Evolutionary conservation across 1,284 basidiomycete species (phyloP), one percentile per base, ranked within the genome.

Genomic region (Malassezia sp.): DNA sequence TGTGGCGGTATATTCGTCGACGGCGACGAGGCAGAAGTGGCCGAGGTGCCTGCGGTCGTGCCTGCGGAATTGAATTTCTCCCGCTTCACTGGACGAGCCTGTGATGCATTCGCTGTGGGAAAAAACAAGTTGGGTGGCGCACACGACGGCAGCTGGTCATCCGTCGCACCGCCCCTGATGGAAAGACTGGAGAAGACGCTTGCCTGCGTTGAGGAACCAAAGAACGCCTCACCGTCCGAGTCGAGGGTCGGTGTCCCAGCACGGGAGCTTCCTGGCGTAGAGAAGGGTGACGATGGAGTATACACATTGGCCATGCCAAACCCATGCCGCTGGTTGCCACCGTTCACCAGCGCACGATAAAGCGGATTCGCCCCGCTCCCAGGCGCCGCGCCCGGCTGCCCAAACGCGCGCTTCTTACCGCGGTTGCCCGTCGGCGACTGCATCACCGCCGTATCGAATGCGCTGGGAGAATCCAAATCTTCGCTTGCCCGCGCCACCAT

Each of bases 51-150:
- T 2, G 32, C 24, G 18, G 42, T 21, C 9, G 27, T 26, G 51
- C 20, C 15, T 14, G 12, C 27, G 15, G 18, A 45, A 38, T 6
- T 57, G 18, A 57, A 57, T 42, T 60, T 56, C 47, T 65, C 64
- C 21, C 64, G 57, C 59, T 65, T 65, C 17, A 54, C 45, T 4
- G 64, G 61, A 2, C 63, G 52, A 4, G 47, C 55, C 10, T 57
- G 52, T 8, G 53, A 38, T 3, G 29, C 38, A 11, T 30, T 29
- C 8, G 59, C 61, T 3, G 63, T 52, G n/a, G 67, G 67, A 57
- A 70, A 70, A 50, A 70, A 70, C 33, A 70, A 57, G 28, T 70
- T 70, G 12, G 67, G 67, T 21, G 67, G 67, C 10, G 67, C 67
- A 33, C 67, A 70, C 14, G 64, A 66, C n/a, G 67, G 67, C 22